Base-by-base conservation (phyloP, 164 flowering plant genomes). In the Berberis vulgaris region DNA sequence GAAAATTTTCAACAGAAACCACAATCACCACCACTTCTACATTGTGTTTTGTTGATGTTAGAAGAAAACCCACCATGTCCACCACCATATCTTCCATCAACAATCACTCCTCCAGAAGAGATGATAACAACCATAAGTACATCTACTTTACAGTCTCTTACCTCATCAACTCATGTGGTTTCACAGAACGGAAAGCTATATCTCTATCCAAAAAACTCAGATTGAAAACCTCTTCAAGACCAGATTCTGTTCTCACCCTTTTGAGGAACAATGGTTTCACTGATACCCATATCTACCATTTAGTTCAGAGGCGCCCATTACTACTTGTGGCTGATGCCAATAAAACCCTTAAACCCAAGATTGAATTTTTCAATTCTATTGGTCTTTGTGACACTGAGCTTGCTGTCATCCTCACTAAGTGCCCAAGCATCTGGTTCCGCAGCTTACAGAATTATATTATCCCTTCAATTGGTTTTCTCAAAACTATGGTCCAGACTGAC, bases 141-240 rank as follows among this genome's bases (percentile, higher is more conserved):
- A 26, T 26, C 12, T 66, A 73, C 6, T 67, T 69, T 11, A 54
- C 61, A 1, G 73, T 76, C 4, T 65, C 73, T 45, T 73, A 72
- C 67, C 69, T 76, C 67, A 57, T 64, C 2, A 52, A 70, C 61
- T n/a, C 66, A 43, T 60, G 57, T 60, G 74, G 71, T 44, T 52
- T 72, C 2, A 63, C 75, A 2, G 56, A 56, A 7, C 57, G 62
- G 55, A 7, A 13, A 7, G 75, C 80, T 44, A 11, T 57, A 3
- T 49, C 65, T 13, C 71, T 65, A 9, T 68, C 71, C 64, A 60
- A 61, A 50, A 9, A 9, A 8, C 7, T 71, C 43, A n/a, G 45
- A 7, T 52, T 55, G 5, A 13, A 60, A 3, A 57, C 52, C 61
- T 40, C 69, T 7, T 46, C 62, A 6, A 65, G 59, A 45, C 69